These are phyloP conservation scores for Gryganskiella cystojenkinii DNA, from an alignment of 192 early-diverging fungal genomes.

Conservation along the genomic window DNA sequence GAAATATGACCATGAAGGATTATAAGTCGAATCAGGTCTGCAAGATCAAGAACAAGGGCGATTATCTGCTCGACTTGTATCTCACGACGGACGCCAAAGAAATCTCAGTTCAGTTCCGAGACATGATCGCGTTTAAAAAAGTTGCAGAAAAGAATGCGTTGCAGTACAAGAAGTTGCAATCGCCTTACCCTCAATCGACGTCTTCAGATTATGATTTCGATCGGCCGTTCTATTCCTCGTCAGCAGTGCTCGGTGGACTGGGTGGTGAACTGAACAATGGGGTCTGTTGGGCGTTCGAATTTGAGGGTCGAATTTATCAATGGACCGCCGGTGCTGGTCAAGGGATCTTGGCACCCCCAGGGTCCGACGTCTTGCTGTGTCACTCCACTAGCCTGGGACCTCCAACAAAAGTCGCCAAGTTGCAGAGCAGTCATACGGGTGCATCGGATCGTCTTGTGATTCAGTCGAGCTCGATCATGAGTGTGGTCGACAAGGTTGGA, in stretches of 20 bases:
- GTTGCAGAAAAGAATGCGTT: slow-evolving; percentile 45
- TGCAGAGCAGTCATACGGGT: slow-evolving; percentile 45
- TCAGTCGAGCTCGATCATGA: slow-evolving; percentile 12
- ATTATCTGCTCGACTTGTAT: slow-evolving; percentile 45
- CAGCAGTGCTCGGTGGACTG: not conserved
- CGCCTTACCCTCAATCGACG: not conserved
- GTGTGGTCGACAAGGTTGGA: slow-evolving; percentile 39
- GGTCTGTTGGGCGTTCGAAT: slow-evolving; percentile 48
- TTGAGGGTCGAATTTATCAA: slow-evolving; percentile 46
- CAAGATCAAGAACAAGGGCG: slow-evolving; percentile 47
- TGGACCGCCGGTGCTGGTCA: slow-evolving; percentile 41
- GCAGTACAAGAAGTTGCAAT: slow-evolving; percentile 23
- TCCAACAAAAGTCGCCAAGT: slow-evolving; percentile 34
- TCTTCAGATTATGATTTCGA: slow-evolving; percentile 22
- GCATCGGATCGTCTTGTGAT: slow-evolving; percentile 37
- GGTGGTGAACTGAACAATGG: not conserved
- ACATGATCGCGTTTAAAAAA: slow-evolving; percentile 53
- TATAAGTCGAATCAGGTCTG: slow-evolving; percentile 38
- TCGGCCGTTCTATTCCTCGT: slow-evolving; percentile 1
- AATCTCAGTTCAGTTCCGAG: slow-evolving; percentile 49
- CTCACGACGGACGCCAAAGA: slow-evolving; percentile 51
- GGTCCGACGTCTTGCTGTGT: slow-evolving; percentile 39
- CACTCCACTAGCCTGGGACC: slow-evolving; percentile 38
- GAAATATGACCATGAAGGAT: slow-evolving; percentile 41
- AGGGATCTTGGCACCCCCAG: slow-evolving; percentile 37